Evolutionary conservation across 2,329 filamentous ascomycete species (phyloP), one percentile per base, ranked within the genome.

Genomic region (Uncinocarpus reesii): DNA sequence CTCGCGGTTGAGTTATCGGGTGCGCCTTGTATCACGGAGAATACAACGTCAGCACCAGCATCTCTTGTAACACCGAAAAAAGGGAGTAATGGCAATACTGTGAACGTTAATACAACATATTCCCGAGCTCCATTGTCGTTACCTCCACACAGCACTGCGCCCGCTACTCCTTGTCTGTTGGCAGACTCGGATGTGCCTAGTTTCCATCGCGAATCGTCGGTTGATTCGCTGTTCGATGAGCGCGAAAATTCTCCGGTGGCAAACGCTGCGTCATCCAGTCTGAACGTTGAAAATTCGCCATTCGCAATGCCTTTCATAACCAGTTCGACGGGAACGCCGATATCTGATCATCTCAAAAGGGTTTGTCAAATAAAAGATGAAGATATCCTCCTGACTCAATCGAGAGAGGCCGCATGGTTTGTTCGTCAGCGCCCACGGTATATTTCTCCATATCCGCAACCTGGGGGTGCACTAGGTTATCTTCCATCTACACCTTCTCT

Each of bases 401-500:
- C 38, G 21, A 57, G 58, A 18, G 60, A 64, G 42, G 48, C 55
- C 16, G 47, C 60, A 41, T 51, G 55, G 34, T 53, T 52, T 10
- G 49, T 60, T 8, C 32, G 47, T 10, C 45, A 55, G 23, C 43
- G 53, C 29, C 52, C 53, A 2, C 48, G 59, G 23, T 62, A 64
- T 42, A 45, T 58, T 4, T 65, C 63, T 1, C 64, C 64, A 6
- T 66, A 65, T 49, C 60, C 60, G 13, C 44, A 38, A 15, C 53
- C 56, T 23, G 54, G 55, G 11, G 58, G 60, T 1, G 51, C 52
- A 7, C 42, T 64, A 20, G 59, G 57, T 2, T 63, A 63, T 42
- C 51, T 61, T 37, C 60, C 60, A 24, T 65, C 63, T 4, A 50
- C 60, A 7, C 62, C 62, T 3, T 49, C 28, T 2, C 40, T 62